Conservation (phyloP, 805 yeast genomes). For the Schizosaccharomyces japonicus region DNA sequence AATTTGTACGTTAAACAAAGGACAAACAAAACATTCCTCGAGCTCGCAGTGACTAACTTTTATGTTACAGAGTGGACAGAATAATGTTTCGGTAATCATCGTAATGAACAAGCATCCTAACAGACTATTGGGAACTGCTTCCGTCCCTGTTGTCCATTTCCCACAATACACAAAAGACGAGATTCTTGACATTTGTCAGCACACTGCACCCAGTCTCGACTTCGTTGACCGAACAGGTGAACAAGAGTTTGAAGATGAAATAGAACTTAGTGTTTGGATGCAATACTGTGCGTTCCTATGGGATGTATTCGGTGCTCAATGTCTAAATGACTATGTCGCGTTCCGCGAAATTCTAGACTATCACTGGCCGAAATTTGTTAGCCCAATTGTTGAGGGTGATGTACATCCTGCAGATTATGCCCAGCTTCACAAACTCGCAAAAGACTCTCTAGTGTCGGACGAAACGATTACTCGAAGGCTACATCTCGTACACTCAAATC, state of each 20-base stretch:
- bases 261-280: constrained; percentile 1
- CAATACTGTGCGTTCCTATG: neutral
- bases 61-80: neutral
- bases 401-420: constrained; percentile 1
- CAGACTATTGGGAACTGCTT: neutral
- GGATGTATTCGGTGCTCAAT: neutral
- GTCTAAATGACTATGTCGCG: neutral
- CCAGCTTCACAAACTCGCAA: constrained; percentile 1
- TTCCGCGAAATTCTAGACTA: neutral
- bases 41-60: neutral
- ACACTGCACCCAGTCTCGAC: neutral
- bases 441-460: neutral
- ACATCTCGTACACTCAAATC: neutral
- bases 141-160: neutral
- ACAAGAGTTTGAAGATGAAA: neutral
- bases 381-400: neutral
- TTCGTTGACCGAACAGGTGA: neutral
- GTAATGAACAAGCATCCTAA: neutral
- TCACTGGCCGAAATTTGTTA: neutral
- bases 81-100: neutral
- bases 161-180: neutral
- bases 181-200: neutral
- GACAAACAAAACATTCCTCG: too few species aligned
- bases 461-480: neutral
- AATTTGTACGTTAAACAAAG: neutral